phyloP scores from a whole-genome alignment of 164 flowering plant genomes.

The Litsea cubeba region DNA sequence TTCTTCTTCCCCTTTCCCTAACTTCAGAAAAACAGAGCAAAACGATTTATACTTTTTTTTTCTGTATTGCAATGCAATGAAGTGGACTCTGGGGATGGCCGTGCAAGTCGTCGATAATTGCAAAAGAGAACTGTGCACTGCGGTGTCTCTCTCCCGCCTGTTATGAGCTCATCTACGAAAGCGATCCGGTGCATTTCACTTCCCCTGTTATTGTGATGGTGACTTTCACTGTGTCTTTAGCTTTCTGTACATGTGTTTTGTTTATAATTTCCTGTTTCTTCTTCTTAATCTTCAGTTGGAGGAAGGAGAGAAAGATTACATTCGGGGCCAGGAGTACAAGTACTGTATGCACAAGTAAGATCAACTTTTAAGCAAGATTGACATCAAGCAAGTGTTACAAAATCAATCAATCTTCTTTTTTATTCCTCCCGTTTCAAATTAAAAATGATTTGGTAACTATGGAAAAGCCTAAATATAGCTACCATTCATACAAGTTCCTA shows the following conservation, averaged over 20 bases:
- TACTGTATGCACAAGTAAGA: conserved; percentile 80
- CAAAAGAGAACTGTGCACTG: conserved; percentile 89
- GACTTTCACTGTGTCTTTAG: background rate
- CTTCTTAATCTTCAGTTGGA: conserved; percentile 48
- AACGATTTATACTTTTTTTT: background rate
- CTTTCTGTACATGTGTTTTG: background rate
- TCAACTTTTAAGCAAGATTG: background rate
- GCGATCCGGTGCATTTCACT: conserved; percentile 63
- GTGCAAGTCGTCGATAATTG: conserved; percentile 68
- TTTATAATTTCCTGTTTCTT: background rate
- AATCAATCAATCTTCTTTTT: too few species aligned
- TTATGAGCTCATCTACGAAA: conserved; percentile 61
- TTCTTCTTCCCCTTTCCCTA: background rate
- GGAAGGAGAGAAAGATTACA: conserved; percentile 89
- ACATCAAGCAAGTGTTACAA: too few species aligned
- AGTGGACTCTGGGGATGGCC: conserved; percentile 87
- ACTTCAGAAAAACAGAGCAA: background rate
- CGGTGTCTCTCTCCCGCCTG: conserved; percentile 74
- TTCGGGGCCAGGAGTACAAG: conserved; percentile 80
- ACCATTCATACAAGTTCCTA: too few species aligned
- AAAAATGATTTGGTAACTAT: too few species aligned
- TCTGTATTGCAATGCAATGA: background rate
- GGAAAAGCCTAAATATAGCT: too few species aligned
- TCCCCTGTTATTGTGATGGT: background rate
- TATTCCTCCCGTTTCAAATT: too few species aligned